Percentiles rank a stretch among this genome's conserved stretches.
These are phyloP conservation scores for Cryphonectria naterciae DNA, from an alignment of 2,329 filamentous ascomycete genomes.

Conservation along the genomic window DNA sequence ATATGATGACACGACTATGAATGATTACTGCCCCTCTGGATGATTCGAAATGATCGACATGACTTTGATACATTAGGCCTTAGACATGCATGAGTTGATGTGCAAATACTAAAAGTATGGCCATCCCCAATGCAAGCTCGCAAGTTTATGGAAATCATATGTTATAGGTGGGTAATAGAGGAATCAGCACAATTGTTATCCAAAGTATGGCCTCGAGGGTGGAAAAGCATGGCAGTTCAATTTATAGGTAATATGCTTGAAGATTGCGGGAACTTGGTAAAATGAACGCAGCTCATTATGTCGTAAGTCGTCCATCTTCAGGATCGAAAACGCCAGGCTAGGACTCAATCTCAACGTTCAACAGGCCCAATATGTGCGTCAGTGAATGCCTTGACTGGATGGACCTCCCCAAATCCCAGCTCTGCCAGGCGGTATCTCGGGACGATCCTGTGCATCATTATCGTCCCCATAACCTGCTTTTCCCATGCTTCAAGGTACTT, in stretches of 20 bases:
- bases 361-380: background rate
- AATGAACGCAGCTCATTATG: background rate
- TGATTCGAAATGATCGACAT: no score
- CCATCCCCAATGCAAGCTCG: no score
- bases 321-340: background rate
- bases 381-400: background rate
- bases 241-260: background rate
- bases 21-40: no score
- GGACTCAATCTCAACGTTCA: background rate
- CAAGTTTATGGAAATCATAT: no score
- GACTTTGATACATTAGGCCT: no score
- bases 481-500: conserved; percentile 14
- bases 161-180: no score
- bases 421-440: conserved; percentile 9
- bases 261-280: background rate
- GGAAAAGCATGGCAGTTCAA: no score
- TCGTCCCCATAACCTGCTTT: conserved; percentile 10
- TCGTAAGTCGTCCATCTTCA: background rate
- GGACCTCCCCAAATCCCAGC: background rate
- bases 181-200: no score
- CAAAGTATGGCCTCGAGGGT: background rate
- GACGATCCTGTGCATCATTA: conserved; percentile 9
- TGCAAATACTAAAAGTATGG: no score
- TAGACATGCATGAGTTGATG: background rate
- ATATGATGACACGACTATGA: no score